Base-by-base conservation (phyloP, 2,329 filamentous ascomycete genomes). In the Aspergillus puulaauensis region DNA sequence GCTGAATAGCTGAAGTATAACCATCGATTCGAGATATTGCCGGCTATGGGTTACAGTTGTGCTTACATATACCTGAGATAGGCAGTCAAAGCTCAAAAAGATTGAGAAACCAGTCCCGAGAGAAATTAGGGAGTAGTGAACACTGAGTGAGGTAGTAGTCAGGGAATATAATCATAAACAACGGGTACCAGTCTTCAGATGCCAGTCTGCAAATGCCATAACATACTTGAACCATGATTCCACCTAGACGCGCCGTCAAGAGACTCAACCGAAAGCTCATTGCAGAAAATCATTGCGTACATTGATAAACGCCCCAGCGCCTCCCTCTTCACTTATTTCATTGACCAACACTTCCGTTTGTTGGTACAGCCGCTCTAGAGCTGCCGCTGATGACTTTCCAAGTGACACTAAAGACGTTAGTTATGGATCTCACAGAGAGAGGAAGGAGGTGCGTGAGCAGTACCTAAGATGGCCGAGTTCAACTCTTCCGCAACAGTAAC, bases 391-490 rank as follows among this genome's bases (percentile, higher is more conserved):
- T 0, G 91, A 93, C 76, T 96, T 96, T 50, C 95, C 95, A 3
- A 97, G 82, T 0, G 91, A 96, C 43, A 91, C 93, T 97, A 66
- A n/a, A 19, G 6, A 8, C 4, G 35, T 66, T 56, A 66, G 59
- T 31, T 35, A 50, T 45, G 19, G 43, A 43, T 9, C 17, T 6
- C 37, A 31, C 23, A 15, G 58, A 44, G 52, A 15, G 58, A 44
- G 52, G 48, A 51, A 24, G 58, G 39, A 50, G 27, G 37, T 27
- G 24, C 17, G 21, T 41, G 57, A 58, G 14, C 4, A 87, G 78
- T 79, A 96, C 92, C 86, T 59, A 99, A 75, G 66, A 99, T 96
- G 47, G 91, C 93, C 60, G 91, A 90, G 74, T 98, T 98, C 56
- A 99, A 80, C 73, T 96, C 93, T 77, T 99, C 95, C 8, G 93